These are phyloP conservation scores for Solanum acaule DNA, from an alignment of 257 asterid genomes.

Conservation along the genomic window DNA sequence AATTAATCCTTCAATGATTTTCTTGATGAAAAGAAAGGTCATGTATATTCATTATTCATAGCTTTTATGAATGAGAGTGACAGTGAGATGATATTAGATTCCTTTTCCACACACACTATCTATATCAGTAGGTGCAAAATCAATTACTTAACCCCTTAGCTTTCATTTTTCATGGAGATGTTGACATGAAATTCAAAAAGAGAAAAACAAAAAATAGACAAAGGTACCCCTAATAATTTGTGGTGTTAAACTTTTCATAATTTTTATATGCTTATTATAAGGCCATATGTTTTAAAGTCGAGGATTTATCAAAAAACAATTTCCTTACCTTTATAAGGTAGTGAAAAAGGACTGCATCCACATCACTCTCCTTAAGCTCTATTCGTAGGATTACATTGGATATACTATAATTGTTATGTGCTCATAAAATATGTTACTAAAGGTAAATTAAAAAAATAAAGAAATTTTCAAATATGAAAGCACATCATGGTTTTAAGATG, in stretches of 20 bases:
- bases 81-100: not conserved
- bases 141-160: not conserved
- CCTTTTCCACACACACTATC: not conserved
- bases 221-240: not conserved
- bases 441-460: no score
- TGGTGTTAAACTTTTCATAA: not conserved
- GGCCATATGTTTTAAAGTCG: not conserved
- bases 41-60: not conserved
- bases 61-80: not conserved
- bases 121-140: not conserved
- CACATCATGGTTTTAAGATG: not conserved
- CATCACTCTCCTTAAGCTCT: fast-evolving
- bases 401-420: not conserved
- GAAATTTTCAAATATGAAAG: not conserved
- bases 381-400: no score
- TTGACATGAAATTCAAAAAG: not conserved
- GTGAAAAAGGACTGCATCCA: no score
- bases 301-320: no score
- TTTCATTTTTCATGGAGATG: not conserved
- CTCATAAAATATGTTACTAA: no score
- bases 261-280: not conserved
- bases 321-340: no score
- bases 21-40: not conserved
- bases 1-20: not conserved
- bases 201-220: not conserved